phyloP scores from a whole-genome alignment of 192 early-diverging fungal genomes.

The Gamsiella multidivaricata region DNA sequence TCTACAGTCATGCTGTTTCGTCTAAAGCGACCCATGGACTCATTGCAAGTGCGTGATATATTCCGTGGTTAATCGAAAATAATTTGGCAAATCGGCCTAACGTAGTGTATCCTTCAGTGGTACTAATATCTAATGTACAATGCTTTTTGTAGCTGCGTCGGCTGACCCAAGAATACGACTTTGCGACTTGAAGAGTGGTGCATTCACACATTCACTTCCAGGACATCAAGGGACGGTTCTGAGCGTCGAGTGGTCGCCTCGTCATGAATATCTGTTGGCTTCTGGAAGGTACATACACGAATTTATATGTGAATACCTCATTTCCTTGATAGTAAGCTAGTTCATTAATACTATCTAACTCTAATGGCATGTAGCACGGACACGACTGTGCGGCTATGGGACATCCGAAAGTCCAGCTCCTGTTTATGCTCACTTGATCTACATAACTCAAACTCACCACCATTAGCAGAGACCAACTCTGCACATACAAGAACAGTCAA shows the following conservation, averaged over 20 bases:
- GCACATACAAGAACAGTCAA: conserved; percentile 72
- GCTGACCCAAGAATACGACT: conserved; percentile 76
- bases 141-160: conserved; percentile 72
- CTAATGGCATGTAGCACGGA: conserved; percentile 61
- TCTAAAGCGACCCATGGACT: conserved; percentile 78
- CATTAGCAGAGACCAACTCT: conserved; percentile 44
- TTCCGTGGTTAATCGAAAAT: not conserved
- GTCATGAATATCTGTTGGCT: conserved; percentile 74
- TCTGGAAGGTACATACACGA: conserved; percentile 78
- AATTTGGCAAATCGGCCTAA: too few relatives aligned
- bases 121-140: too few relatives aligned
- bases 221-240: conserved; percentile 72
- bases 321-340: not conserved
- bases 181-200: conserved; percentile 80
- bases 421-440: conserved; percentile 72
- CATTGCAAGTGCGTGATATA: conserved; percentile 72
- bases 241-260: conserved; percentile 80
- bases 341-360: not conserved
- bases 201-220: conserved; percentile 61
- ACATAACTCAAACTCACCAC: conserved; percentile 60
- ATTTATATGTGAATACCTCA: conserved; percentile 7
- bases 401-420: conserved; percentile 80
- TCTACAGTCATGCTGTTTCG: conserved; percentile 80
- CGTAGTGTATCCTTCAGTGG: too few relatives aligned
- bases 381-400: conserved; percentile 82